Conservation (phyloP, 331 rosid genomes). For the Malus hybrid region DNA sequence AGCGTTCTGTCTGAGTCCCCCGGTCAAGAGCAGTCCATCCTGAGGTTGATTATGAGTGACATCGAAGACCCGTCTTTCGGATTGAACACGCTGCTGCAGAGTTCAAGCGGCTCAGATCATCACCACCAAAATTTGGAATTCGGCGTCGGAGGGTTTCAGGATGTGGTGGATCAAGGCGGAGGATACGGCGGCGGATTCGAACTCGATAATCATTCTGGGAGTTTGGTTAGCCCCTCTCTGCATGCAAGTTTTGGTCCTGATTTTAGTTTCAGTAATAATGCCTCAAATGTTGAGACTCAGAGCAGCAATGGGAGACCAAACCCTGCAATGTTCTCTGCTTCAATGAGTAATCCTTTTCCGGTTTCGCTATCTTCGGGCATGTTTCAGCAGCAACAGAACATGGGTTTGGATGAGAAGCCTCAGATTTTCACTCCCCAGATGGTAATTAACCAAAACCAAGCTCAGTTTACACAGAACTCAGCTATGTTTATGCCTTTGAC, state of each 20-base stretch:
- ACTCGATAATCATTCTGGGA: slow-evolving; percentile 16
- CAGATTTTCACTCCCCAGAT: slow-evolving; percentile 45
- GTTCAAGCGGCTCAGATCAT: slow-evolving; percentile 26
- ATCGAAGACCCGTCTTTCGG: too few relatives aligned
- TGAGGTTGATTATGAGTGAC: slow-evolving; percentile 19
- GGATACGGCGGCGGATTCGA: slow-evolving; percentile 20
- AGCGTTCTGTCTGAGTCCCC: slow-evolving; percentile 67
- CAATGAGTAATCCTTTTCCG: slow-evolving; percentile 28
- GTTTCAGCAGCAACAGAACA: slow-evolving; percentile 42
- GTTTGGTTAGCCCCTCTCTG: slow-evolving; percentile 30
- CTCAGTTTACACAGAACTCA: slow-evolving; percentile 46
- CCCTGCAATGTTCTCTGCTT: slow-evolving; percentile 25
- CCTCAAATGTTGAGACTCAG: slow-evolving; percentile 16
- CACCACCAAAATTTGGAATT: slow-evolving; percentile 48
- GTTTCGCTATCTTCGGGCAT: slow-evolving; percentile 32
- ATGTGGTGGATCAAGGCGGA: slow-evolving; percentile 33
- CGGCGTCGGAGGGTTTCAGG: slow-evolving; percentile 24
- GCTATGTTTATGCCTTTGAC: slow-evolving; percentile 48
- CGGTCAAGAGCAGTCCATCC: slow-evolving; percentile 64
- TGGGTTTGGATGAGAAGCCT: slow-evolving; percentile 52
- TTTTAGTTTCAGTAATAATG: slow-evolving; percentile 22
- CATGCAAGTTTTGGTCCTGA: slow-evolving; percentile 33
- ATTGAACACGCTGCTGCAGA: slow-evolving; percentile 8
- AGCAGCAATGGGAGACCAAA: slow-evolving; percentile 22
- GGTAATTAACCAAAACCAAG: slow-evolving; percentile 47